Evolutionary conservation across 2,329 filamentous ascomycete species (phyloP).

Genomic region (Conoideocrella luteorostrata): DNA sequence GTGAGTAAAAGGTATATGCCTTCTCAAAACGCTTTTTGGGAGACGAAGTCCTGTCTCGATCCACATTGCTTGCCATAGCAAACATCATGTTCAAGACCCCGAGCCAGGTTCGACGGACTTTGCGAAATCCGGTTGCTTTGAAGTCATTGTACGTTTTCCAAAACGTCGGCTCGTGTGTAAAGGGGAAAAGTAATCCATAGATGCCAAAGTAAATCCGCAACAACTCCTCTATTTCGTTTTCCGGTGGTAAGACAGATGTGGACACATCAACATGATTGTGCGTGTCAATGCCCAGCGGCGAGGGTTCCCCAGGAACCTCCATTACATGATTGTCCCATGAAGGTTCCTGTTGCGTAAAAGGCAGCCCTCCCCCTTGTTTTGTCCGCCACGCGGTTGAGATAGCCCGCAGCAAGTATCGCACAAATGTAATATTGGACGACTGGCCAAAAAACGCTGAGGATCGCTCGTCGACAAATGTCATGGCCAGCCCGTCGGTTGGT

Average conservation of each 20-base stretch:
- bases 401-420: conserved; percentile 13
- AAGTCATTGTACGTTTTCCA: conserved; percentile 16
- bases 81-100: conserved; percentile 44
- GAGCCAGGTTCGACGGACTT: conserved; percentile 41
- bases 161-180: conserved; percentile 20
- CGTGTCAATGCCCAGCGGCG: not conserved
- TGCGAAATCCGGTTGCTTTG: conserved; percentile 17
- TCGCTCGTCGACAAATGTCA: conserved; percentile 15
- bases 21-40: conserved; percentile 28
- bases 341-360: not conserved
- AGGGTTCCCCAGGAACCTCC: not conserved
- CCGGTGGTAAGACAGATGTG: not conserved
- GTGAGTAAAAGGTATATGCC: conserved; percentile 38
- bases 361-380: not conserved
- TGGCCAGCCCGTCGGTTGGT: conserved; percentile 18
- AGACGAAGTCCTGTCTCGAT: conserved; percentile 20
- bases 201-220: conserved; percentile 20
- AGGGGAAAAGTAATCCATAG: conserved; percentile 23
- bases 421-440: conserved; percentile 19
- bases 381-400: conserved; percentile 12
- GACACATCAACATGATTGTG: not conserved
- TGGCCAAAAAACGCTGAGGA: conserved; percentile 16
- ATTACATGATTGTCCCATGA: not conserved
- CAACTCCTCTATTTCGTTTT: conserved; percentile 13
- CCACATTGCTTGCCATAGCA: conserved; percentile 37